Base-by-base conservation (phyloP, 1,284 basidiomycete species). In the Anthracocystis walkeri region DNA sequence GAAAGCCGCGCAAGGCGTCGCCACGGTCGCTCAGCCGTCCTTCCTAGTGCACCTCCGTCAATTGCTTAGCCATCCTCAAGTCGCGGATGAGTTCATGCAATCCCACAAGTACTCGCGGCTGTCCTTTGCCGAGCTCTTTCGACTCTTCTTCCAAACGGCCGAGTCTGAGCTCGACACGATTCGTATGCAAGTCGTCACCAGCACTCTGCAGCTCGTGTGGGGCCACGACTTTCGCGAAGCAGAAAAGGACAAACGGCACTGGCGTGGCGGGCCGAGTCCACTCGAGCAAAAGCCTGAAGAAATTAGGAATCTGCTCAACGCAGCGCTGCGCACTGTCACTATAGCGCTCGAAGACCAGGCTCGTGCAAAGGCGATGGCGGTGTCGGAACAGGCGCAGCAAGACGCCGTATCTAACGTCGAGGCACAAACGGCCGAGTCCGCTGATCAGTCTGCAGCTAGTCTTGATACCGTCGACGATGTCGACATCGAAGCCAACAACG, bases 1-100 rank as follows among this genome's bases (percentile, higher is more conserved):
- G 25, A 52, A 53, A 33, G 74, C 74, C 2, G 65, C 40, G 6
- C 55, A 52, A 18, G 74, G 69, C 14, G 23, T 51, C 4, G 52
- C 41, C 49, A 63, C 40, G 2, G 61, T 69, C 12, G 29, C 61
- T 3, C 59, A 72, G 14, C 65, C 65, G 38, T 46, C 66, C 18
- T 76, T 76, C 40, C 65, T 76, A 12, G 59, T 78, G 40, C 58
- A 62, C 20, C 74, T 80, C 31, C 61, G 78, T 0, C 72, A 77
- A 50, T 40, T 80, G 49, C 67, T 80, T 38, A 76, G 72, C 48
- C 78, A 80, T 54, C 78, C 78, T 3, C 76, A 78, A 51, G 53
- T 80, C 33, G 75, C 78, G 3, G 61, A 65, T n/a, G 53, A 66
- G 55, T 63, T 73, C 48, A 62, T 65, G 62, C 73, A 66, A 35